Evolutionary conservation across 2,329 filamentous ascomycete species (phyloP).

Genomic region (Pseudopithomyces maydicus): DNA sequence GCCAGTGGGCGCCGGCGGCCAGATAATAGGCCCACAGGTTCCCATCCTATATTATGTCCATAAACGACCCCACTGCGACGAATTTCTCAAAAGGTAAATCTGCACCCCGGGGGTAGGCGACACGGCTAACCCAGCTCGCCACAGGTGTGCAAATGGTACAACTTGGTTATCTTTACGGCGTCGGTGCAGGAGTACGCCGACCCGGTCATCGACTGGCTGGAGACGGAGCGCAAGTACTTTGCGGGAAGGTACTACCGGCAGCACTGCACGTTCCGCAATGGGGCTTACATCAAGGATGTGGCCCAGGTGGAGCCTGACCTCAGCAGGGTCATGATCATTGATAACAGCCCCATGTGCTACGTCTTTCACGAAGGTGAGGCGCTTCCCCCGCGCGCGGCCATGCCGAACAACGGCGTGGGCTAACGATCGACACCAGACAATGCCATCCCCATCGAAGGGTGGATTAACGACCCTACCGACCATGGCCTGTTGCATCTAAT

Average conservation of each 20-base stretch:
- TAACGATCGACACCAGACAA: conserved; percentile 70
- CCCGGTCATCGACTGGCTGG: conserved; percentile 97
- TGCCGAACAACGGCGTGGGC: conserved; percentile 4
- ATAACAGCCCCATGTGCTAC: conserved; percentile 96
- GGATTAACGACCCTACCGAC: conserved; percentile 98
- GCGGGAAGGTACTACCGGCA: conserved; percentile 92
- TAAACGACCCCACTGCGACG: conserved; percentile 95
- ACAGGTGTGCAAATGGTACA: conserved; percentile 95
- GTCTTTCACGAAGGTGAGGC: conserved; percentile 92
- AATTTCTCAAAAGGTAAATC: conserved; percentile 82
- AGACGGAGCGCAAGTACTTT: conserved; percentile 96
- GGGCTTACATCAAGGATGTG: conserved; percentile 97
- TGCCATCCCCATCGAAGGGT: conserved; percentile 97
- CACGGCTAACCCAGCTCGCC: conserved; percentile 20
- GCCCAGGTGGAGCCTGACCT: conserved; percentile 95
- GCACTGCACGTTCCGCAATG: conserved; percentile 94
- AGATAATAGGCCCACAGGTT: conserved; percentile 80
- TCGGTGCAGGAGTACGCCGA: conserved; percentile 99
- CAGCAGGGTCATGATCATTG: conserved; percentile 97
- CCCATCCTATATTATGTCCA: conserved; percentile 99
- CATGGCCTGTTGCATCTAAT: conserved; percentile 92
- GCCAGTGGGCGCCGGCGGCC: conserved; percentile 68
- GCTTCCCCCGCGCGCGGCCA: conserved; percentile 11
- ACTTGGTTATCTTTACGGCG: conserved; percentile 93
- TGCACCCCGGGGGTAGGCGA: conserved; percentile 3